Evolutionary conservation across 2,329 filamentous ascomycete species (phyloP).

Genomic region (Alternaria sp.): DNA sequence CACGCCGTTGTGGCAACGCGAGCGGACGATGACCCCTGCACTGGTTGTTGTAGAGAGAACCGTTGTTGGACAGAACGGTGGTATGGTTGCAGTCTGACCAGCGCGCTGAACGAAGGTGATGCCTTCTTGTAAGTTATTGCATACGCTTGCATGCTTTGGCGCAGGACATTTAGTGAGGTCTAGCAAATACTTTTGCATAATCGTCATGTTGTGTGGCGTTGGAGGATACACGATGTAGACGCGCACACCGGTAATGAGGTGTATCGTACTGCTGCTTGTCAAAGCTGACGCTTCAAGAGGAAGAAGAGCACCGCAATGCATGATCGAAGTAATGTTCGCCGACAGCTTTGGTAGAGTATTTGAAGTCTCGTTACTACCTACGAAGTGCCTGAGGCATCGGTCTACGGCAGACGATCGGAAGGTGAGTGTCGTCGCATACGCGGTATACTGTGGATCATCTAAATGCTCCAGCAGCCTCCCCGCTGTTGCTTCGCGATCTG

Average conservation of each 20-base stretch:
- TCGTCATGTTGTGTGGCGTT: slow-evolving; percentile 1
- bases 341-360: background rate
- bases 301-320: slow-evolving; percentile 9
- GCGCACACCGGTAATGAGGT: slow-evolving; percentile 1
- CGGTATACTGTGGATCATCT: background rate
- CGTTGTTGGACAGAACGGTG: background rate
- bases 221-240: slow-evolving; percentile 5
- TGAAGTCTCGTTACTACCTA: background rate
- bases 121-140: background rate
- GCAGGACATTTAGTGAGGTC: background rate
- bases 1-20: background rate
- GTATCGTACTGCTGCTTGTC: background rate
- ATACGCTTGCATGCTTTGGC: background rate
- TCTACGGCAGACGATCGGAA: background rate
- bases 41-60: slow-evolving; percentile 1
- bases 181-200: background rate
- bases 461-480: background rate
- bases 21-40: background rate
- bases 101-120: background rate
- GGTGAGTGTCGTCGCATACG: background rate
- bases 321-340: background rate
- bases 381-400: background rate
- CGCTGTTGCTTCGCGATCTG: background rate
- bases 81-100: slow-evolving; percentile 1
- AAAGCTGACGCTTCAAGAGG: background rate